Conservation (phyloP, 176 grass and related monocot genomes). For the Microstegium vimineum region DNA sequence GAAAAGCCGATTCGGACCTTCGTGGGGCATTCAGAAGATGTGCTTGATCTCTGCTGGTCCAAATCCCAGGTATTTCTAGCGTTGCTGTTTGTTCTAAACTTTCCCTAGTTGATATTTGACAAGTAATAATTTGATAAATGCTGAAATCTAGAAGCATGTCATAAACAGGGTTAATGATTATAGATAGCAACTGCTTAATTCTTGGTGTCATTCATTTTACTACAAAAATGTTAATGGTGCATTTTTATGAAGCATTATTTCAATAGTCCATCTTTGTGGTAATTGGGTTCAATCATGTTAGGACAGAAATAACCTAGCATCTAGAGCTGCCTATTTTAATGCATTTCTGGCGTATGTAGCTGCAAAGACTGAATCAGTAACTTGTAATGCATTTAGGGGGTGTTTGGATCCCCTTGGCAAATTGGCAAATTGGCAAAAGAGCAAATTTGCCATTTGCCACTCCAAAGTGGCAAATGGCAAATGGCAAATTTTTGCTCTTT, state of each 20-base stretch:
- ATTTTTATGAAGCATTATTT: not conserved
- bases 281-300: not conserved
- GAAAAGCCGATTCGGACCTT: constrained; percentile 83
- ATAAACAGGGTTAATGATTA: not conserved
- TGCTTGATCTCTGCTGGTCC: constrained; percentile 98
- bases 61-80: constrained; percentile 69
- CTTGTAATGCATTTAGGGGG: not conserved
- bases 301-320: not conserved
- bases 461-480: too few relatives aligned
- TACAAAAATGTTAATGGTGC: not conserved
- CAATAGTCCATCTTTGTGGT: not conserved
- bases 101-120: not conserved
- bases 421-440: too few relatives aligned
- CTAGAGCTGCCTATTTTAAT: not conserved
- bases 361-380: not conserved
- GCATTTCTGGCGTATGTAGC: not conserved
- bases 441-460: too few relatives aligned
- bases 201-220: not conserved
- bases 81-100: not conserved
- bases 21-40: constrained; percentile 68
- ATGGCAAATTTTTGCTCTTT: too few relatives aligned
- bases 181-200: not conserved
- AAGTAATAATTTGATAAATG: not conserved
- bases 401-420: too few relatives aligned
- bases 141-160: constrained; percentile 10